Conservation (phyloP, 495 filamentous ascomycete species). For the Podospora anserina region DNA sequence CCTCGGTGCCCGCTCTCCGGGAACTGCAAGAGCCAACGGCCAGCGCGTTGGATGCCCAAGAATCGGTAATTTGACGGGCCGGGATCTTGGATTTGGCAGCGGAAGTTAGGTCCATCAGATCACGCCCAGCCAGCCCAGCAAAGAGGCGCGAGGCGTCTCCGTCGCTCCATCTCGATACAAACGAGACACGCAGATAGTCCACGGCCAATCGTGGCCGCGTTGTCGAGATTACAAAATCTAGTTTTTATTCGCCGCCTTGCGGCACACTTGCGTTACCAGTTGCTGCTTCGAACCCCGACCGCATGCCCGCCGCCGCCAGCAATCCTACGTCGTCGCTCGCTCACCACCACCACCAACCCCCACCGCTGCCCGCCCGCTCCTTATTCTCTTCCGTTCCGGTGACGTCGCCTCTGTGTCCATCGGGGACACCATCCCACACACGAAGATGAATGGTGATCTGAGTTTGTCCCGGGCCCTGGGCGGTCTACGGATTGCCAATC, state of each 20-base stretch:
- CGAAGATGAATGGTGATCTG: constrained; percentile 81
- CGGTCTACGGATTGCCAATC: constrained; percentile 95
- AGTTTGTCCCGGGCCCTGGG: constrained; percentile 91
- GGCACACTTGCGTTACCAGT: background rate
- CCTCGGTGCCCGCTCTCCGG: background rate
- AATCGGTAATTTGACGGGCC: constrained; percentile 17
- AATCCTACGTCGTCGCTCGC: constrained; percentile 10
- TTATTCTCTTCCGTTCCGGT: constrained; percentile 5
- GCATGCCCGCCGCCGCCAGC: constrained; percentile 12
- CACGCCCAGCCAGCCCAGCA: background rate
- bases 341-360: background rate
- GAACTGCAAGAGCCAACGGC: background rate
- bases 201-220: constrained; percentile 12
- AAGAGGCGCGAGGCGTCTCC: constrained; percentile 2
- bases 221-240: background rate
- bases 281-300: constrained; percentile 4
- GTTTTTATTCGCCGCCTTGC: constrained; percentile 19
- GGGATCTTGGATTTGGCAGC: constrained; percentile 8
- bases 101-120: constrained; percentile 11
- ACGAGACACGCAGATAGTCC: constrained; percentile 2
- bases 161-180: constrained; percentile 14
- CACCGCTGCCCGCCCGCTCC: background rate
- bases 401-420: constrained; percentile 14
- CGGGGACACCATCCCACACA: constrained; percentile 4
- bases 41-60: constrained; percentile 17